Evolutionary conservation across 2,329 filamentous ascomycete species (phyloP).

Genomic region (Arachnomyces sp.): DNA sequence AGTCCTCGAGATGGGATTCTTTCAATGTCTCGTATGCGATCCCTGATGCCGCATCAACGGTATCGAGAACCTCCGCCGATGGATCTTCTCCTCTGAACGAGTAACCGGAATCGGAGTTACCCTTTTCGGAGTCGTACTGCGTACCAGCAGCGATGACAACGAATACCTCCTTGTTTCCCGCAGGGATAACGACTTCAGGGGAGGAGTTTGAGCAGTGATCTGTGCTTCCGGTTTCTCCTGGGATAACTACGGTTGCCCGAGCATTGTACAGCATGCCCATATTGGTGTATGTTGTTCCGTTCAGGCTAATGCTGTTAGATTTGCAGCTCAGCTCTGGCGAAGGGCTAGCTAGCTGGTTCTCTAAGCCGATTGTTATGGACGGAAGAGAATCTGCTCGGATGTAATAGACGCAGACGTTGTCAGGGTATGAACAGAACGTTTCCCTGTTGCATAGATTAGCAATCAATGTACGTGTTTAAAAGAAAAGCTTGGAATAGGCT

Average conservation of each 20-base stretch:
- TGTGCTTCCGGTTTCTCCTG: slow-evolving; percentile 18
- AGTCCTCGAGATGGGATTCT: too few relatives aligned
- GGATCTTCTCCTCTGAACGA: slow-evolving; percentile 45
- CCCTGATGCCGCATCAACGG: slow-evolving; percentile 8
- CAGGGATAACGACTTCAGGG: too few relatives aligned
- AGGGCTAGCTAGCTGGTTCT: slow-evolving; percentile 32
- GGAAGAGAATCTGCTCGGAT: slow-evolving; percentile 31
- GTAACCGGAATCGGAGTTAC: slow-evolving; percentile 36
- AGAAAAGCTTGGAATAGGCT: too few relatives aligned
- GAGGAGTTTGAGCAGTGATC: slow-evolving; percentile 10
- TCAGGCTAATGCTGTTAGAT: slow-evolving; percentile 22
- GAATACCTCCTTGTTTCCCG: neutral
- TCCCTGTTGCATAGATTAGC: neutral
- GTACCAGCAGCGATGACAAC: slow-evolving; percentile 37
- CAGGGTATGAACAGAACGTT: slow-evolving; percentile 25
- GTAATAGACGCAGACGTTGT: slow-evolving; percentile 34
- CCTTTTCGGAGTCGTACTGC: slow-evolving; percentile 44
- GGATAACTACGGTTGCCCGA: slow-evolving; percentile 23
- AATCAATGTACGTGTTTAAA: neutral
- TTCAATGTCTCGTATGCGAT: too few relatives aligned
- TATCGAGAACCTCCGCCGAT: slow-evolving; percentile 24
- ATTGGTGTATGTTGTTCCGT: slow-evolving; percentile 30
- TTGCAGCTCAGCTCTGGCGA: slow-evolving; percentile 26
- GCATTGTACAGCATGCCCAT: slow-evolving; percentile 19
- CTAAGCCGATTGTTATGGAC: slow-evolving; percentile 32